These are phyloP conservation scores for Solanum gracilifrons DNA, from an alignment of 257 asterid genomes.

Conservation along the genomic window DNA sequence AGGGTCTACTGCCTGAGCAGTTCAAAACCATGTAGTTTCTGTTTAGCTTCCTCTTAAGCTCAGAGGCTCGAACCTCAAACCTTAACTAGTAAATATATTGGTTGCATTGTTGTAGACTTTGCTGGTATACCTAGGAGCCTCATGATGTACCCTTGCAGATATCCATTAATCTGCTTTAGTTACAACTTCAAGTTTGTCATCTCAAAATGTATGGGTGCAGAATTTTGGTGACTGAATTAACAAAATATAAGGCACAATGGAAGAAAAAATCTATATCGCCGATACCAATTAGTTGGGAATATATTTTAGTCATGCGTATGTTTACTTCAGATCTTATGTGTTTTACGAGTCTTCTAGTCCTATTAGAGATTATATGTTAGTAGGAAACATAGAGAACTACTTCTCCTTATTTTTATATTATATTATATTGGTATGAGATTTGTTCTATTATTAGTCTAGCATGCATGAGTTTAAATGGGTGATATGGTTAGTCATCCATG, in stretches of 20 bases:
- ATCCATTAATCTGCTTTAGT: not conserved
- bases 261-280: not conserved
- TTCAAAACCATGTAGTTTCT: not conserved
- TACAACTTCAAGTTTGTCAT: not conserved
- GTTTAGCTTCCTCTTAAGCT: not conserved
- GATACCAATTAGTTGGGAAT: not conserved
- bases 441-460: not conserved
- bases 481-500: not conserved
- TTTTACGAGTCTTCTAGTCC: not conserved
- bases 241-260: not conserved
- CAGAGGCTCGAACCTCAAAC: not conserved
- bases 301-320: not conserved
- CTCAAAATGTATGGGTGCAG: not conserved
- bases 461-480: not conserved
- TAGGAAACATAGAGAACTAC: not conserved
- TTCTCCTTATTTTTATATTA: not conserved
- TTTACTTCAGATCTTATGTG: not conserved
- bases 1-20: not conserved
- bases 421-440: not conserved
- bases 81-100: not conserved
- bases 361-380: not conserved
- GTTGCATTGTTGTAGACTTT: not conserved
- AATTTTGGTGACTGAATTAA: not conserved
- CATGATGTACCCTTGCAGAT: not conserved
- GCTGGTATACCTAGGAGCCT: not conserved